Evolutionary conservation across 305 asterid genomes (phyloP).

Genomic region (Solanum hybrid): DNA sequence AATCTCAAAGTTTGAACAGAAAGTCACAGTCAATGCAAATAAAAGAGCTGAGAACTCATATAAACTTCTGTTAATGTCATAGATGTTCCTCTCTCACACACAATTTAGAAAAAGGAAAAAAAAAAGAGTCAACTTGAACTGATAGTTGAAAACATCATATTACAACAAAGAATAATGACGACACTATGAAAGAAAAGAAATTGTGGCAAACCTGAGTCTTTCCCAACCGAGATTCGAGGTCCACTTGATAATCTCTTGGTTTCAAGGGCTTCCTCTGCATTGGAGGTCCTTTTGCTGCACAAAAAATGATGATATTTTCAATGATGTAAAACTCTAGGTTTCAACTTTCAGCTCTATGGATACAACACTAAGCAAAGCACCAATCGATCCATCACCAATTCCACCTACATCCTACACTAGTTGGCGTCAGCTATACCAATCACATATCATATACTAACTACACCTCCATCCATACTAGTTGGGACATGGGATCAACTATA

Average conservation of each 20-base stretch:
- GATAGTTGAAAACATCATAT: neutral
- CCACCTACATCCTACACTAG: neutral
- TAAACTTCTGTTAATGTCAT: neutral
- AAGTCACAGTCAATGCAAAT: neutral
- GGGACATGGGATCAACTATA: neutral
- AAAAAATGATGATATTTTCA: neutral
- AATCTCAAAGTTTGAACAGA: neutral
- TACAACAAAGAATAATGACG: neutral
- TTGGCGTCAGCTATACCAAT: neutral
- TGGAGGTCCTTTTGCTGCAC: constrained; percentile 81
- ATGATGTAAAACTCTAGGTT: neutral
- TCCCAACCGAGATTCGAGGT: constrained; percentile 95
- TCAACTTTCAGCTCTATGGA: neutral
- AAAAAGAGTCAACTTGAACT: neutral
- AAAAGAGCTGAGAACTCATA: neutral
- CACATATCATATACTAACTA: neutral
- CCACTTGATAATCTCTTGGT: constrained; percentile 96
- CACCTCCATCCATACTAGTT: neutral
- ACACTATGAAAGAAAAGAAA: neutral
- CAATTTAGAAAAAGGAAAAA: neutral
- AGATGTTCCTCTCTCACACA: neutral
- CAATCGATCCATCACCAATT: neutral
- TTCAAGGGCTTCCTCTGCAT: constrained; percentile 94
- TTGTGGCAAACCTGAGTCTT: constrained; percentile 69
- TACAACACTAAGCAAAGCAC: neutral